Evolutionary conservation across 352 stramenopile genomes (phyloP).

Genomic region (Discostella stelligera): DNA sequence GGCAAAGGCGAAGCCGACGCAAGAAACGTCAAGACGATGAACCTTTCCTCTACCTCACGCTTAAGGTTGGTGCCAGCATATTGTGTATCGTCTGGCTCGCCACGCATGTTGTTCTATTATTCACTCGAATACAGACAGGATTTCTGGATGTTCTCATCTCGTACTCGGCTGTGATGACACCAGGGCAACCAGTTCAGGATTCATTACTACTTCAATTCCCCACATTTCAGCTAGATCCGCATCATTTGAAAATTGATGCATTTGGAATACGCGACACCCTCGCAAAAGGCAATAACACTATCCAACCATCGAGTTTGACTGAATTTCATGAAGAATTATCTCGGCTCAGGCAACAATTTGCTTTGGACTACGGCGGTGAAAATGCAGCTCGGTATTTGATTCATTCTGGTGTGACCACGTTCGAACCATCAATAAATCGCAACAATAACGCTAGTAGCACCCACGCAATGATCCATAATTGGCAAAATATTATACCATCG

Average conservation of each 20-base stretch:
- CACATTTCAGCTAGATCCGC: conserved; percentile 5
- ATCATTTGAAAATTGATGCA: conserved; percentile 10
- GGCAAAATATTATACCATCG: conserved; percentile 12
- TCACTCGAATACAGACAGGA: not conserved
- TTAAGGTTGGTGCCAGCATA: conserved; percentile 6
- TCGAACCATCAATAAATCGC: not conserved
- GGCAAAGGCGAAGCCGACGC: not conserved
- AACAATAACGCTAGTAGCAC: not conserved
- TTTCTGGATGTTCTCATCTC: not conserved
- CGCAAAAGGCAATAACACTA: not conserved
- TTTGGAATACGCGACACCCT: conserved; percentile 16
- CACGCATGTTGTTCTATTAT: conserved; percentile 8
- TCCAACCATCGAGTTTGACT: not conserved
- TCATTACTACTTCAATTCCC: not conserved
- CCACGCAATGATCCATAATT: not conserved
- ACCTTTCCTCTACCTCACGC: not conserved
- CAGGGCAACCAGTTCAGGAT: not conserved
- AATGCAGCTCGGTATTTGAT: conserved; percentile 45
- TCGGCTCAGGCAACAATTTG: conserved; percentile 39
- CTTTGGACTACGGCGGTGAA: conserved; percentile 57
- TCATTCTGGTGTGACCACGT: conserved; percentile 20
- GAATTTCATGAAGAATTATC: conserved; percentile 21
- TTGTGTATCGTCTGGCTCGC: conserved; percentile 11
- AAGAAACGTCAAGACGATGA: not conserved
- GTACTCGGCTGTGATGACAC: not conserved